Evolutionary conservation across 148 eudicot species (phyloP).

Genomic region (Rheum nobile): DNA sequence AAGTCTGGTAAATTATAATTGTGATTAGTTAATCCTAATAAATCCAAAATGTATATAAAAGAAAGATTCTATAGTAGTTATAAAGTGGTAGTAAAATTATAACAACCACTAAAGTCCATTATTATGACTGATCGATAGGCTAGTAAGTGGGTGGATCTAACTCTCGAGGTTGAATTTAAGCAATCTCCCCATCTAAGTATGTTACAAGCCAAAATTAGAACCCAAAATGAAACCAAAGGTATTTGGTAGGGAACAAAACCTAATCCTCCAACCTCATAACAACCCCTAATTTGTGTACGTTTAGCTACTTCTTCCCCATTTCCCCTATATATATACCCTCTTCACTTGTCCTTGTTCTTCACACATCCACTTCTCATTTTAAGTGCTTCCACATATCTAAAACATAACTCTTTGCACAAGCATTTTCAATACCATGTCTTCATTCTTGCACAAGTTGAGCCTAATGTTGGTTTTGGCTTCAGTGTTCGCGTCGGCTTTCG

Average conservation of each 20-base stretch:
- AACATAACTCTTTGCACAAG: background rate
- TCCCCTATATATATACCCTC: conserved; percentile 1
- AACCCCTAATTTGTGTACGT: background rate
- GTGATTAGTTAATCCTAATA: background rate
- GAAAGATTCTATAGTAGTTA: background rate
- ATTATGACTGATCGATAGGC: background rate
- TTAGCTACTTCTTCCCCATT: background rate
- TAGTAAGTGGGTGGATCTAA: background rate
- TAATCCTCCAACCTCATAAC: conserved; percentile 8
- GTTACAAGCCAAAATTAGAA: background rate
- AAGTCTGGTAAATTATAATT: too few species aligned
- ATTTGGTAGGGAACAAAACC: conserved; percentile 4
- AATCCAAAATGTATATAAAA: too few species aligned
- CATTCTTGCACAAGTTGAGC: background rate
- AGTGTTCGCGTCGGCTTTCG: conserved; percentile 27
- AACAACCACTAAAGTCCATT: background rate
- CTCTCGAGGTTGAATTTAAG: background rate
- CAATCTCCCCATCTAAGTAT: background rate
- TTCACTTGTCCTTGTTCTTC: background rate
- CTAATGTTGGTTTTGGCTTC: conserved; percentile 16
- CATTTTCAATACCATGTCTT: background rate
- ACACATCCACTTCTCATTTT: background rate
- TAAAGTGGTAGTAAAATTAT: background rate
- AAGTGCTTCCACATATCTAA: background rate
- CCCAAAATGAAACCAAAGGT: background rate